Conservation (phyloP, 1,284 basidiomycete genomes). For the Marasmius fiardii region DNA sequence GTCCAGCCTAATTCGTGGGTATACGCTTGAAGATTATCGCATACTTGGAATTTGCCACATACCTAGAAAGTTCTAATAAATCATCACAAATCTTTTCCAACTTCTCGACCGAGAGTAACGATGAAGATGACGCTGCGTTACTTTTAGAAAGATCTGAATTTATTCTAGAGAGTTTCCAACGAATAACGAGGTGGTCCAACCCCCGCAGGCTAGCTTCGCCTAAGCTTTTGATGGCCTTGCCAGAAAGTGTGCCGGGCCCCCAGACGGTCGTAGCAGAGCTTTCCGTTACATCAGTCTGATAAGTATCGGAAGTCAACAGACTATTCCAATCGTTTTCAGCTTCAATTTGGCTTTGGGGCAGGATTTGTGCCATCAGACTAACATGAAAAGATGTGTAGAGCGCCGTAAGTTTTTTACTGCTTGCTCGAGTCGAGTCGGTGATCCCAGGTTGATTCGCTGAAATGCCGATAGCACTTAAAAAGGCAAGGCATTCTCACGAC, state of each 20-base stretch:
- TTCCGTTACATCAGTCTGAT: constrained; percentile 8
- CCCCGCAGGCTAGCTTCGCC: constrained; percentile 20
- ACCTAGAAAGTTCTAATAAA: constrained; percentile 17
- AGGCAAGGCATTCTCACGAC: no score
- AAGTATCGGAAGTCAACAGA: constrained; percentile 1
- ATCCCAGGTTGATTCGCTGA: no score
- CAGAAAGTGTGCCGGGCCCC: constrained; percentile 21
- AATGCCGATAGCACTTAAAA: no score
- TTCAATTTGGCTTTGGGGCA: not conserved
- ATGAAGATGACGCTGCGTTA: not conserved
- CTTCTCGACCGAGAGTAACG: constrained; percentile 1
- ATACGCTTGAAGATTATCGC: no score
- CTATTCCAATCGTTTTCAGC: constrained; percentile 5
- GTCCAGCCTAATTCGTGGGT: constrained; percentile 11
- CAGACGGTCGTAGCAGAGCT: constrained; percentile 18
- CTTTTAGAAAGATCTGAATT: constrained; percentile 8
- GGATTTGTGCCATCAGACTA: not conserved
- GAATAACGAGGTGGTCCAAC: constrained; percentile 16
- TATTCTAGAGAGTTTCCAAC: constrained; percentile 17
- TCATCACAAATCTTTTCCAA: constrained; percentile 17
- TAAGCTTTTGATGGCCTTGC: constrained; percentile 19
- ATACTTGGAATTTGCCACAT: not conserved
- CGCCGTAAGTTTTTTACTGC: no score
- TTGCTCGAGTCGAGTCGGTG: no score
- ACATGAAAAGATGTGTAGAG: no score